These are phyloP conservation scores for Allium fistulosum DNA, from an alignment of 106 monocot genomes.

Conservation along the genomic window DNA sequence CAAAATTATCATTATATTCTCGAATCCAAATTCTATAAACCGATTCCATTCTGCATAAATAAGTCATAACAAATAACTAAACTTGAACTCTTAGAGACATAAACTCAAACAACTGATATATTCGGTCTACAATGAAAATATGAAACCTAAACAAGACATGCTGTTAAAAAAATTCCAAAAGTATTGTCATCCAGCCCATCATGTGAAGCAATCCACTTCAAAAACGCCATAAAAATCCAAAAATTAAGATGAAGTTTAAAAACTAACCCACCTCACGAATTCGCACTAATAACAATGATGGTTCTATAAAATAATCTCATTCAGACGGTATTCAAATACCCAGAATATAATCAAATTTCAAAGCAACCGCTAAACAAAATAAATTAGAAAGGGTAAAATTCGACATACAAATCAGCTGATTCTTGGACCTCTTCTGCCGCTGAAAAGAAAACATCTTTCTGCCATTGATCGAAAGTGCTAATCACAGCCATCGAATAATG, in stretches of 20 bases:
- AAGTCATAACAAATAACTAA: background rate
- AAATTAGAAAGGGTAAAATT: background rate
- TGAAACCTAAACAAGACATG: too few species aligned
- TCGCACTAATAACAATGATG: background rate
- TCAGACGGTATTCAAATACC: too few species aligned
- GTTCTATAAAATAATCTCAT: background rate
- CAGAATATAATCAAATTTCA: conserved; percentile 2
- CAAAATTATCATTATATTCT: conserved; percentile 21
- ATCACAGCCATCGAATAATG: conserved; percentile 25
- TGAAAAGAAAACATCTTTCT: conserved; percentile 75
- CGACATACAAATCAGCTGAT: conserved; percentile 62
- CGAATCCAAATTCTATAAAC: conserved; percentile 64
- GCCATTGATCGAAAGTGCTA: conserved; percentile 67
- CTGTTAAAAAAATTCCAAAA: too few species aligned
- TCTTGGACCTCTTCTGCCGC: conserved; percentile 90
- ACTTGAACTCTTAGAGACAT: conserved; percentile 3
- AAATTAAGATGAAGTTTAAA: background rate
- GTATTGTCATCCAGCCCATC: background rate
- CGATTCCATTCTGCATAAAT: conserved; percentile 68
- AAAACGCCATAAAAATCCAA: background rate
- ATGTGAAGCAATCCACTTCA: background rate
- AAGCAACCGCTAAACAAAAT: conserved; percentile 1
- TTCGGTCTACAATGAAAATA: too few species aligned
- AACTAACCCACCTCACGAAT: background rate
- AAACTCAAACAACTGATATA: conserved; percentile 12